A percentile compares a stretch with the other conserved stretches of the same genome.
phyloP scores from a whole-genome alignment of 2,329 filamentous ascomycete species.

The Lecanoromycetidae sp. region DNA sequence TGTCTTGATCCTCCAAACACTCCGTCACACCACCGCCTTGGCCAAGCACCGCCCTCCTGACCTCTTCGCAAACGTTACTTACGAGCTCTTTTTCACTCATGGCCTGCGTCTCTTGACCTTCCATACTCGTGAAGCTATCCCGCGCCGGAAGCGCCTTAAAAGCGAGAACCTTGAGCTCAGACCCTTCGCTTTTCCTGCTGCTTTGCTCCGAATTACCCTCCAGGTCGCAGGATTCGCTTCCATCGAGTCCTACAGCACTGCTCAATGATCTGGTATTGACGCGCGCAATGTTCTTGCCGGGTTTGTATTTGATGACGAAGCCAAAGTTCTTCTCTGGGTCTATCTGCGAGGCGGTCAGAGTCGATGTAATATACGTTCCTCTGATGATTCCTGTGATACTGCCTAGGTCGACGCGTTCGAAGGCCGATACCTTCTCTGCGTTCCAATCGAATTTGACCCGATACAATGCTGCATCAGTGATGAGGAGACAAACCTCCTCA shows the following conservation, averaged over 20 bases:
- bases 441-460: constrained; percentile 90
- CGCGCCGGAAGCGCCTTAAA: constrained; percentile 45
- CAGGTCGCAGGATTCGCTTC: constrained; percentile 1
- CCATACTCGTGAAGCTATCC: constrained; percentile 27
- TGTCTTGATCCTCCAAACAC: constrained; percentile 48
- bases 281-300: constrained; percentile 59
- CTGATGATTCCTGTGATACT: constrained; percentile 62
- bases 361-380: constrained; percentile 84
- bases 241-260: constrained; percentile 41
- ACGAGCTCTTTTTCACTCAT: constrained; percentile 42
- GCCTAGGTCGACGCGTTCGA: constrained; percentile 69
- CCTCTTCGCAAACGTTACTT: constrained; percentile 60
- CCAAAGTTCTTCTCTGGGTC: constrained; percentile 69
- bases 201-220: background rate
- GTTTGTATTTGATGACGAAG: constrained; percentile 64
- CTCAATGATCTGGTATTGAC: constrained; percentile 74
- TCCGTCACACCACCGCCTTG: constrained; percentile 16
- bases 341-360: constrained; percentile 62
- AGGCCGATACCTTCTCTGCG: constrained; percentile 84
- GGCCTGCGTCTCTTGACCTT: constrained; percentile 24
- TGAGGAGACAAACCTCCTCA: constrained; percentile 74
- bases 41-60: constrained; percentile 29
- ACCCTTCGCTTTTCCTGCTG: constrained; percentile 7
- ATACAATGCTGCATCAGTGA: constrained; percentile 78
- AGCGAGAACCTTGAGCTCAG: constrained; percentile 33